These are phyloP conservation scores for Claviceps quebecensis DNA, from an alignment of 2,329 filamentous ascomycete genomes.

Conservation along the genomic window DNA sequence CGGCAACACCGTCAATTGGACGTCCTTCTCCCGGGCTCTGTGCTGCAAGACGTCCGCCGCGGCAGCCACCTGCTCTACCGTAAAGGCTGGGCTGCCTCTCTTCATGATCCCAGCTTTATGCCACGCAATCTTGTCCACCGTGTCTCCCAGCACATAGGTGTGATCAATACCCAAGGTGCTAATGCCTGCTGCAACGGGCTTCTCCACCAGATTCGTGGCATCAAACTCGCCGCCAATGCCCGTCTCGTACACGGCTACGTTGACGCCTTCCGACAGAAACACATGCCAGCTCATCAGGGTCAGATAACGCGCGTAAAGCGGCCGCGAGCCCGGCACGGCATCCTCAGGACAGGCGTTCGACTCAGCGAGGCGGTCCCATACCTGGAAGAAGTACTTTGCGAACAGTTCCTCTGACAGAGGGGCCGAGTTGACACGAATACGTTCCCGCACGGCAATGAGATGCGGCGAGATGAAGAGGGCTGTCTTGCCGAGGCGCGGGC, in stretches of 20 bases:
- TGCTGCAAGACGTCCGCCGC: conserved; percentile 31
- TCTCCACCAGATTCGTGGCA: conserved; percentile 50
- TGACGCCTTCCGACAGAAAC: conserved; percentile 48
- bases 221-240: conserved; percentile 56
- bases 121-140: conserved; percentile 55
- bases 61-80: conserved; percentile 34
- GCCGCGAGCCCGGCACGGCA: conserved; percentile 27
- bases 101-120: conserved; percentile 64
- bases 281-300: conserved; percentile 54
- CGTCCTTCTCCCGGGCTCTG: conserved; percentile 39
- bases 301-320: conserved; percentile 47
- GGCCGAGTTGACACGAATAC: conserved; percentile 46
- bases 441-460: conserved; percentile 51
- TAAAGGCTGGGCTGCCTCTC: conserved; percentile 41
- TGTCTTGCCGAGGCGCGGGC: conserved; percentile 28
- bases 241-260: conserved; percentile 51
- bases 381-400: conserved; percentile 52
- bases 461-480: conserved; percentile 59
- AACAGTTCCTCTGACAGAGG: conserved; percentile 47
- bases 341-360: conserved; percentile 19
- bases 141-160: conserved; percentile 46
- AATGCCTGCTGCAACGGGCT: conserved; percentile 45
- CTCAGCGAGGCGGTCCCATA: conserved; percentile 43
- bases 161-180: conserved; percentile 58
- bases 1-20: conserved; percentile 30